Conservation (phyloP, 169 alveolate species). For the Eimeria necatrix region DNA sequence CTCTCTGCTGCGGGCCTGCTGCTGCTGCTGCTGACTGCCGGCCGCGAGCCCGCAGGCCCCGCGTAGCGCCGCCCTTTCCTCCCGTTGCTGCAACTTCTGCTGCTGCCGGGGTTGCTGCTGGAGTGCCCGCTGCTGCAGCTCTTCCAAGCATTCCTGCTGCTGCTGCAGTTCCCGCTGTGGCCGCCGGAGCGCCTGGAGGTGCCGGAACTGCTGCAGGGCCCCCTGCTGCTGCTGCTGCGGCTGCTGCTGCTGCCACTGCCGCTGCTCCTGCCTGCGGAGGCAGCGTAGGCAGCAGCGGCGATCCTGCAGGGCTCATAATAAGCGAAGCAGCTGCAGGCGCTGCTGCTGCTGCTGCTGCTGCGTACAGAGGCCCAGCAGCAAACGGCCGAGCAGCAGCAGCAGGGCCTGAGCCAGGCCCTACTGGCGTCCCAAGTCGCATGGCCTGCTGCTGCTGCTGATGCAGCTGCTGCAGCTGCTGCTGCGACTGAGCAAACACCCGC, state of each 20-base stretch:
- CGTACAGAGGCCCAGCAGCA: constrained; percentile 50
- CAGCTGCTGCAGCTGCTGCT: constrained; percentile 64
- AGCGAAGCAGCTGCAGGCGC: constrained; percentile 42
- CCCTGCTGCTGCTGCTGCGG: no score
- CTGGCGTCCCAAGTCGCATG: constrained; percentile 25
- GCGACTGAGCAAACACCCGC: background rate
- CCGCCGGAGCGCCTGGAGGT: background rate
- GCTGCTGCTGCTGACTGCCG: constrained; percentile 41
- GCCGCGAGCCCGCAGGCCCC: constrained; percentile 42
- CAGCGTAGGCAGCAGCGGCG: constrained; percentile 20
- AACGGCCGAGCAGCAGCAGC: constrained; percentile 36
- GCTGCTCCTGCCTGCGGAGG: background rate
- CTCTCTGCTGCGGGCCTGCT: constrained; percentile 1
- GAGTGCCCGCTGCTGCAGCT: background rate
- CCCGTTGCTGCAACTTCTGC: background rate
- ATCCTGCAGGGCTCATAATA: background rate
- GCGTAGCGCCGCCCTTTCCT: background rate
- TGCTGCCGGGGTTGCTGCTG: constrained; percentile 10
- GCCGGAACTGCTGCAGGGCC: constrained; percentile 22
- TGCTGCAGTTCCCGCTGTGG: background rate
- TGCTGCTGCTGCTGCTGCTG: constrained; percentile 57
- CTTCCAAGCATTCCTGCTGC: background rate
- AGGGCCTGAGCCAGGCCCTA: background rate
- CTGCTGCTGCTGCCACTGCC: constrained; percentile 6
- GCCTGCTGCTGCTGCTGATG: constrained; percentile 55